A percentile compares a stretch with the other conserved stretches of the same genome.
Conservation (phyloP, 2,329 filamentous ascomycete genomes). For the Xylariaceae sp. region DNA sequence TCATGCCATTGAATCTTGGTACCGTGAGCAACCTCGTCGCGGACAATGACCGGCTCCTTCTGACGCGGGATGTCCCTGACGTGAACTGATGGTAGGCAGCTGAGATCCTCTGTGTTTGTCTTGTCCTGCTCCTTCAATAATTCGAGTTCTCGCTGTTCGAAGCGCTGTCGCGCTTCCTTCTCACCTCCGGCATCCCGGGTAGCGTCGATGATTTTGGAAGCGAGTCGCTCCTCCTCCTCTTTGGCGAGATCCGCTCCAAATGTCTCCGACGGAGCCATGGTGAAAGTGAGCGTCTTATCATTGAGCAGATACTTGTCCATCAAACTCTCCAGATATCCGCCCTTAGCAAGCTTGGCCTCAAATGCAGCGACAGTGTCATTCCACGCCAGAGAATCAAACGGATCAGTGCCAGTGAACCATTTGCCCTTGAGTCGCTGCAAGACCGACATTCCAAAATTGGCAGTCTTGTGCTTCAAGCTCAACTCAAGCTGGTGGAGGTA, state of each 20-base stretch:
- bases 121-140: slow-evolving; percentile 79
- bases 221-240: slow-evolving; percentile 74
- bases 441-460: slow-evolving; percentile 87
- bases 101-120: slow-evolving; percentile 77
- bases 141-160: slow-evolving; percentile 75
- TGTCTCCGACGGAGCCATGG: slow-evolving; percentile 79
- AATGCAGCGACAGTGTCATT: slow-evolving; percentile 84
- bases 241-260: slow-evolving; percentile 70
- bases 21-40: slow-evolving; percentile 61
- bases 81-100: slow-evolving; percentile 81
- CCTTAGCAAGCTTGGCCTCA: slow-evolving; percentile 68
- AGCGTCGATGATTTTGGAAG: slow-evolving; percentile 67
- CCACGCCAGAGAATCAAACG: slow-evolving; percentile 87
- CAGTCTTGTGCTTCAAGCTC: slow-evolving; percentile 92
- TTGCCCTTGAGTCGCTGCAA: slow-evolving; percentile 83
- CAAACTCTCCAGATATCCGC: slow-evolving; percentile 76
- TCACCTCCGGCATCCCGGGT: slow-evolving; percentile 65
- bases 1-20: slow-evolving; percentile 84
- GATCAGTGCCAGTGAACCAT: slow-evolving; percentile 95
- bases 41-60: slow-evolving; percentile 57
- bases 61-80: slow-evolving; percentile 83
- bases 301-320: slow-evolving; percentile 88
- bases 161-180: slow-evolving; percentile 63
- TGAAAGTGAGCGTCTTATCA: slow-evolving; percentile 83
- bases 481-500: slow-evolving; percentile 92